A percentile compares a stretch with the other conserved stretches of the same genome.
phyloP scores from a whole-genome alignment of 768 basidiomycete genomes.

The Coprinopsis cinerea region DNA sequence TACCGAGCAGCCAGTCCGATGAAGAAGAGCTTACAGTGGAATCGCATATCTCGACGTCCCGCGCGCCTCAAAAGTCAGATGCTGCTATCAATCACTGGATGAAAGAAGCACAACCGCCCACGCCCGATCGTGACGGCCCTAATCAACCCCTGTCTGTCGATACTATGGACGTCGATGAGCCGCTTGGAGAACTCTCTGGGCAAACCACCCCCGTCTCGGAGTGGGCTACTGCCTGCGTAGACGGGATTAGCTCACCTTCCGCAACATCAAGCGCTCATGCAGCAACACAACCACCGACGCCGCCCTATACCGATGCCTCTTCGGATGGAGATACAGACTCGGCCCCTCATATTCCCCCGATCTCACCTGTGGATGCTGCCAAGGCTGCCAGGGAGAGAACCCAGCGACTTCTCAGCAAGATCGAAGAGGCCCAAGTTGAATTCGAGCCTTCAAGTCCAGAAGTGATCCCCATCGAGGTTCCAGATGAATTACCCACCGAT shows the following conservation, averaged over 20 bases:
- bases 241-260: background rate
- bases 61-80: constrained; percentile 7
- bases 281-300: constrained; percentile 1
- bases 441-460: constrained; percentile 50
- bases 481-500: constrained; percentile 44
- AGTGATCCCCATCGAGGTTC: constrained; percentile 27
- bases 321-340: constrained; percentile 1
- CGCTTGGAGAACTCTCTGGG: background rate
- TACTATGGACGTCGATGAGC: constrained; percentile 11
- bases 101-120: constrained; percentile 21
- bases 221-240: background rate
- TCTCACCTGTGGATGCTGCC: constrained; percentile 24
- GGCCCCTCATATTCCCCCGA: constrained; percentile 18
- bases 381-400: too few species aligned
- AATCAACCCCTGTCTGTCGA: constrained; percentile 8
- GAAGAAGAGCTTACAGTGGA: constrained; percentile 48
- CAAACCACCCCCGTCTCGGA: constrained; percentile 6
- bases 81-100: constrained; percentile 41
- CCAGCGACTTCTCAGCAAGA: constrained; percentile 53
- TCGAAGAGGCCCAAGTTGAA: too few species aligned
- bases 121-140: constrained; percentile 6
- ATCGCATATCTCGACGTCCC: constrained; percentile 19
- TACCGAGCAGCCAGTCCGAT: constrained; percentile 65
- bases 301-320: constrained; percentile 8
- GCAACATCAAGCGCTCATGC: background rate